Conservation (phyloP, 1,284 basidiomycete species). For the Meira nashicola region DNA sequence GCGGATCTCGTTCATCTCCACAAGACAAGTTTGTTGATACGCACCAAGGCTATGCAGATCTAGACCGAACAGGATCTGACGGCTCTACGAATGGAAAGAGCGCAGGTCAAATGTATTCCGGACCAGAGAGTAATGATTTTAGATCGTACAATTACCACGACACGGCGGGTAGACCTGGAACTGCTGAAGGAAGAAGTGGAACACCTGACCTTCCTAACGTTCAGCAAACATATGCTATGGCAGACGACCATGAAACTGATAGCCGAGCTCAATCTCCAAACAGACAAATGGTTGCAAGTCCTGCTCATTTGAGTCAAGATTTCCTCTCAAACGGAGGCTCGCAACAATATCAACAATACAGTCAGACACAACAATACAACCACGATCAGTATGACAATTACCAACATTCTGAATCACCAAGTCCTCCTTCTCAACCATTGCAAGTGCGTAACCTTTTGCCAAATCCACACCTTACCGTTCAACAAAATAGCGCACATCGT, state of each 20-base stretch:
- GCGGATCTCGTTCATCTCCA: constrained; percentile 10
- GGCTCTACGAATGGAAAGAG: no score
- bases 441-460: constrained; percentile 14
- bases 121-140: no score
- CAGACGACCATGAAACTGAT: background rate
- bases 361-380: background rate
- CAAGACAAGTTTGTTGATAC: background rate
- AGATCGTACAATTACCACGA: background rate
- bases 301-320: background rate
- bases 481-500: constrained; percentile 17
- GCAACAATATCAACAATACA: no score
- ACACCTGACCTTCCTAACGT: constrained; percentile 42
- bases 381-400: background rate
- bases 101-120: no score
- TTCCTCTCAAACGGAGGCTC: background rate
- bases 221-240: constrained; percentile 33
- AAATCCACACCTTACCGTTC: background rate
- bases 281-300: background rate
- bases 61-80: no score
- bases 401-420: constrained; percentile 1
- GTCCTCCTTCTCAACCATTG: constrained; percentile 11
- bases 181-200: constrained; percentile 27
- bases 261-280: background rate
- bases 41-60: background rate
- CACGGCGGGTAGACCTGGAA: constrained; percentile 32